Conservation (phyloP, 192 early-diverging fungal species). For the Kappamyces sp. region DNA sequence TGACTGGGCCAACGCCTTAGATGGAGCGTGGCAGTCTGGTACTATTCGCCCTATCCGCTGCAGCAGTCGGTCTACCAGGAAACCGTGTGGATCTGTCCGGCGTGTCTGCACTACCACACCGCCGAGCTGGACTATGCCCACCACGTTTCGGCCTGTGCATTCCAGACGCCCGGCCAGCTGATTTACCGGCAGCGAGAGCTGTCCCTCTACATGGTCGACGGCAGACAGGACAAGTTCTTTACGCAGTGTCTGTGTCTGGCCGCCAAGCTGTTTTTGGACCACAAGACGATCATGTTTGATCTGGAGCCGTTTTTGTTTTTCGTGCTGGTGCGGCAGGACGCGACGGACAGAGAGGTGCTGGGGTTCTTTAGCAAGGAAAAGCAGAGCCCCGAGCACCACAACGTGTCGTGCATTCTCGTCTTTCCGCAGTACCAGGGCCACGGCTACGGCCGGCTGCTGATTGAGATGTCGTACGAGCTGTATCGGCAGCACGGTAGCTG, state of each 20-base stretch:
- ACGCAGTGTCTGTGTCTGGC: conserved; percentile 87
- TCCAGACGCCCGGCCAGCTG: conserved; percentile 60
- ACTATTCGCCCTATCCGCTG: conserved; percentile 79
- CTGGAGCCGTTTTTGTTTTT: conserved; percentile 87
- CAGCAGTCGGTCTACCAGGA: conserved; percentile 47
- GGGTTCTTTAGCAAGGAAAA: conserved; percentile 98
- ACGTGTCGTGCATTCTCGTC: conserved; percentile 85
- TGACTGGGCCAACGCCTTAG: too few relatives aligned
- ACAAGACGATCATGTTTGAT: conserved; percentile 90
- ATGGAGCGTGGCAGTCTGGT: conserved; percentile 48
- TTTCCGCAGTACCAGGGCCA: conserved; percentile 82
- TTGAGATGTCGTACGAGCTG: conserved; percentile 76
- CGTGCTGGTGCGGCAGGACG: conserved; percentile 50
- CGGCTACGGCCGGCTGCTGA: conserved; percentile 79
- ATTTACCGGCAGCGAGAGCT: conserved; percentile 64
- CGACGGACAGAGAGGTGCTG: conserved; percentile 50
- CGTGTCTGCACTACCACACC: conserved; percentile 83
- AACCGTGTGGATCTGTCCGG: conserved; percentile 73
- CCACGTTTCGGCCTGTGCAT: conserved; percentile 49
- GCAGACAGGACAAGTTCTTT: conserved; percentile 72
- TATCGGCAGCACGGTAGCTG: conserved; percentile 57
- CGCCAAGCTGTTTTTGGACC: conserved; percentile 86
- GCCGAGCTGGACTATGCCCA: conserved; percentile 47
- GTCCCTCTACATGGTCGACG: conserved; percentile 80
- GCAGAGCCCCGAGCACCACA: conserved; percentile 72